phyloP scores from a whole-genome alignment of 1,284 basidiomycete species.

The Ganoderma leucocontextum region DNA sequence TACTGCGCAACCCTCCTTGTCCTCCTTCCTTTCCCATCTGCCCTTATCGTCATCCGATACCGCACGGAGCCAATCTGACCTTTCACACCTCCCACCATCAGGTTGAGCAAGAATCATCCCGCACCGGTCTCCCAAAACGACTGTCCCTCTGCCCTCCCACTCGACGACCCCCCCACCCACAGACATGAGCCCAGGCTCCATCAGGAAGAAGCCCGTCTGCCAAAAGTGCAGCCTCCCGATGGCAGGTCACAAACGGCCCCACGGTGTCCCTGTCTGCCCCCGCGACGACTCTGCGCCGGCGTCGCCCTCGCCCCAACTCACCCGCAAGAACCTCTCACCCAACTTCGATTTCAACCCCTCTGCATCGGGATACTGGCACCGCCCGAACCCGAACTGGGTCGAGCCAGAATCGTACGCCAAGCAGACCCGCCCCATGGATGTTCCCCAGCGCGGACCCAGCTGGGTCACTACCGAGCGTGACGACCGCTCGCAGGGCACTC shows the following conservation, averaged over 20 bases:
- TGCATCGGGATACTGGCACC: conserved; percentile 27
- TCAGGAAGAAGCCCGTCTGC: conserved; percentile 41
- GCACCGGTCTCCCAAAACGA: neutral
- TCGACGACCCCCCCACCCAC: conserved; percentile 11
- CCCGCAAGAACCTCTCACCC: conserved; percentile 10
- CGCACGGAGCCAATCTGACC: conserved; percentile 13
- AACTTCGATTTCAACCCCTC: conserved; percentile 19
- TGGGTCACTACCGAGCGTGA: conserved; percentile 42
- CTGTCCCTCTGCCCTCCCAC: conserved; percentile 5
- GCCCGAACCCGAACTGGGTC: conserved; percentile 40
- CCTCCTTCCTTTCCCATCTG: neutral
- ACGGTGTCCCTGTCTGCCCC: conserved; percentile 40
- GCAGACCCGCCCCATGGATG: conserved; percentile 12
- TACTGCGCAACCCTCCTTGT: neutral
- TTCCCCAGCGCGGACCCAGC: conserved; percentile 16
- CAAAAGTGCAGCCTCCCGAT: conserved; percentile 41
- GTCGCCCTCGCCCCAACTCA: conserved; percentile 4
- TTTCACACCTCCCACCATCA: conserved; percentile 15
- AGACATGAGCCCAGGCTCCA: conserved; percentile 25
- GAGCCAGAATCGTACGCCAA: conserved; percentile 24
- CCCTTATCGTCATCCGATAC: neutral
- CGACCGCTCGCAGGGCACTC: conserved; percentile 25
- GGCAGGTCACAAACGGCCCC: conserved; percentile 44
- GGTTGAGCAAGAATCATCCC: conserved; percentile 15
- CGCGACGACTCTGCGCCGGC: conserved; percentile 19